These are phyloP conservation scores for Mucor plumbeus DNA, from an alignment of 371 early-diverging fungal species.

Conservation along the genomic window DNA sequence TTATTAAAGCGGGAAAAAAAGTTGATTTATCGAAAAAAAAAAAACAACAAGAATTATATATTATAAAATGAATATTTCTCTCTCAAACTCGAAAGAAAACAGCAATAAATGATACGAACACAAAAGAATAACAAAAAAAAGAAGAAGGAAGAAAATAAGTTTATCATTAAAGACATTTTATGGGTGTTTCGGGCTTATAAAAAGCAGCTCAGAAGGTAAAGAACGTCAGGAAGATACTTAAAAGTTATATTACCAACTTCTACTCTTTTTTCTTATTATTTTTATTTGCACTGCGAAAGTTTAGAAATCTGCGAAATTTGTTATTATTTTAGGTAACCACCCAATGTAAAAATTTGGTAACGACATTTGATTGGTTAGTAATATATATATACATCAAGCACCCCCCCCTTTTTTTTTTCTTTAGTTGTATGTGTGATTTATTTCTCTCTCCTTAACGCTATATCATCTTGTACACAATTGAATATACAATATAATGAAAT, in stretches of 20 bases:
- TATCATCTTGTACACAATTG: not conserved
- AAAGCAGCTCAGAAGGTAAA: conserved; percentile 23
- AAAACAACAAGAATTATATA: not conserved
- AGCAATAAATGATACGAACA: not conserved
- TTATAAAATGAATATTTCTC: not conserved
- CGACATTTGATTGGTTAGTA: not conserved
- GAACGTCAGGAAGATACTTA: conserved; percentile 36
- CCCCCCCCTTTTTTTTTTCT: conserved; percentile 4
- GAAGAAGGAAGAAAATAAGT: conserved; percentile 11
- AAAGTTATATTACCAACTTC: not conserved
- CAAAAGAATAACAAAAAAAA: conserved; percentile 11
- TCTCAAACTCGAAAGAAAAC: not conserved
- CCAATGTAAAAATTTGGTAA: not conserved
- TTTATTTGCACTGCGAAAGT: not conserved
- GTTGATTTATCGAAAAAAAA: not conserved
- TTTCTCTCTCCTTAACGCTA: not conserved
- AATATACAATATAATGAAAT: not conserved
- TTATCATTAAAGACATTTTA: conserved; percentile 7
- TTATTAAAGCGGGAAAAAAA: not conserved
- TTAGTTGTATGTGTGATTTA: not conserved
- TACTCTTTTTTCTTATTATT: not conserved
- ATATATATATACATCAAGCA: not conserved
- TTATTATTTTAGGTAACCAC: not conserved
- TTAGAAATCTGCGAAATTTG: not conserved
- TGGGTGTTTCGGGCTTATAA: conserved; percentile 24